Conservation (phyloP, 352 stramenopile species). For the Stephanocyclus meneghinianus region DNA sequence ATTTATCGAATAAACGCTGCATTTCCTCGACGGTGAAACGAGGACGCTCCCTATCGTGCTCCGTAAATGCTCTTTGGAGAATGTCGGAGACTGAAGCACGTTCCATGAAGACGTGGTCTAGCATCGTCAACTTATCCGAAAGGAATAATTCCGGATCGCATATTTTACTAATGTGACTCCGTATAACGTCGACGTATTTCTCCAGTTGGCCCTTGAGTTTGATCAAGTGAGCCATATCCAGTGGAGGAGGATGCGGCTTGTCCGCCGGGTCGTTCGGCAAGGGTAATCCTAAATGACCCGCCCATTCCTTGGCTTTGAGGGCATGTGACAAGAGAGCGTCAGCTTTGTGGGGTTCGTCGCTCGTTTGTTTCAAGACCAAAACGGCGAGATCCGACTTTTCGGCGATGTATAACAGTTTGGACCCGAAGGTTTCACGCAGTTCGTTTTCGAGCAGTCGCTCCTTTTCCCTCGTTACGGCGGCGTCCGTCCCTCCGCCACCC, state of each 20-base stretch:
- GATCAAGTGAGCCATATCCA: constrained; percentile 39
- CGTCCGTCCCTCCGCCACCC: neutral
- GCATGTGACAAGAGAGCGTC: constrained; percentile 60
- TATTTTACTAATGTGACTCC: constrained; percentile 71
- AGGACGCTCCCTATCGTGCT: constrained; percentile 21
- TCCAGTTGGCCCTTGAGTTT: constrained; percentile 63
- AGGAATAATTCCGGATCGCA: constrained; percentile 68
- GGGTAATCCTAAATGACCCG: constrained; percentile 50
- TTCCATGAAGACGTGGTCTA: constrained; percentile 46
- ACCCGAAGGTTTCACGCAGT: constrained; percentile 57
- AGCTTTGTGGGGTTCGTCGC: constrained; percentile 43
- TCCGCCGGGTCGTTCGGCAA: neutral
- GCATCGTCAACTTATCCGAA: constrained; percentile 53
- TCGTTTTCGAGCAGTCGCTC: constrained; percentile 43
- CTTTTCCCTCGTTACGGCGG: constrained; percentile 31
- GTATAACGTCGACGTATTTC: constrained; percentile 60
- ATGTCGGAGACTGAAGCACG: constrained; percentile 23
- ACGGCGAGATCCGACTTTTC: constrained; percentile 62
- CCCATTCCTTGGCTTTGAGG: constrained; percentile 55
- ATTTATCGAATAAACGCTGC: constrained; percentile 32
- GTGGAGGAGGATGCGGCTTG: neutral
- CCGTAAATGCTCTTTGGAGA: constrained; percentile 34
- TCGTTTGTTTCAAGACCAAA: constrained; percentile 40
- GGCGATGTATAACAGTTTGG: constrained; percentile 60
- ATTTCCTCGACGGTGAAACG: constrained; percentile 26